These are phyloP conservation scores for Leccinum longicurvipes DNA, from an alignment of 768 basidiomycete genomes.

Conservation along the genomic window DNA sequence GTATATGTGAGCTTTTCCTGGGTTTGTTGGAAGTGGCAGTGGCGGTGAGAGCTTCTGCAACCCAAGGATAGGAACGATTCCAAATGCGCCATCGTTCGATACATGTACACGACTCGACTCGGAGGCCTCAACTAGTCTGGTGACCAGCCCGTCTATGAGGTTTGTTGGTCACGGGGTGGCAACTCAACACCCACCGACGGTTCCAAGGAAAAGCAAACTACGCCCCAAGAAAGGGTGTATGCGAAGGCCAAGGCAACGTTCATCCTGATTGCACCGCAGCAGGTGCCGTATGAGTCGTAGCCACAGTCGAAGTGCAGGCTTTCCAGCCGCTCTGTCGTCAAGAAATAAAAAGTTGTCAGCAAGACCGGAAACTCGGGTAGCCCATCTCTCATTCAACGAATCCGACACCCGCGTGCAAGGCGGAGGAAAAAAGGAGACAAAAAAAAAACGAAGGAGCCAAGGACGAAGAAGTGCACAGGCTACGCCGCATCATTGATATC, in stretches of 20 bases:
- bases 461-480: constrained; percentile 18
- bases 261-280: not conserved
- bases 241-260: not conserved
- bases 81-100: no score
- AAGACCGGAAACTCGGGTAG: not conserved
- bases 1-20: no score
- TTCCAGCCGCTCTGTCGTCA: not conserved
- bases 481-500: constrained; percentile 8
- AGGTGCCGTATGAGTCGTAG: not conserved
- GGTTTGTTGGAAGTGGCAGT: no score
- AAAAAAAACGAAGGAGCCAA: no score
- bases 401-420: not conserved
- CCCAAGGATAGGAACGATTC: no score
- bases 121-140: no score
- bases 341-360: not conserved
- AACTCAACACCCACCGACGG: no score
- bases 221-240: not conserved
- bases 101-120: no score
- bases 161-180: no score
- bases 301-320: not conserved
- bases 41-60: no score
- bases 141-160: no score
- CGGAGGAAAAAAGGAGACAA: no score
- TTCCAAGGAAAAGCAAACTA: not conserved
- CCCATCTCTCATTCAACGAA: not conserved